Conservation (phyloP, 1,284 basidiomycete genomes). For the Leccinum variabile region DNA sequence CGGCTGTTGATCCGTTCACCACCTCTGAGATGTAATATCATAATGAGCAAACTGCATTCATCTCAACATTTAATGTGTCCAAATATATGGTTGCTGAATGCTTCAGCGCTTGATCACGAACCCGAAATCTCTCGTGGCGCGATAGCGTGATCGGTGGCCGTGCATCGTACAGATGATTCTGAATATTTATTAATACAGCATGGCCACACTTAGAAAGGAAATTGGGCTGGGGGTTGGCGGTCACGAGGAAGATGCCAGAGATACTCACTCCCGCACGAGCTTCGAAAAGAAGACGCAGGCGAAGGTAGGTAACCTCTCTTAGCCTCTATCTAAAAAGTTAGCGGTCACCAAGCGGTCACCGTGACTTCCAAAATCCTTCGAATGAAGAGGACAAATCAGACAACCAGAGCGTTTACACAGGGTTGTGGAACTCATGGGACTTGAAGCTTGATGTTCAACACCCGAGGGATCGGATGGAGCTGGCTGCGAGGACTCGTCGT, state of each 20-base stretch:
- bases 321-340: no score
- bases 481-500: conserved; percentile 25
- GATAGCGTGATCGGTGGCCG: no score
- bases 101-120: no score
- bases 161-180: no score
- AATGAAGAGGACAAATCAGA: neutral
- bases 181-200: no score
- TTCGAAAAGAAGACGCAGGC: neutral
- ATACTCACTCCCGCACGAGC: neutral
- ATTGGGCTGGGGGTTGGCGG: neutral
- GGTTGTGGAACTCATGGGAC: conserved; percentile 31
- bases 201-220: neutral
- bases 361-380: neutral
- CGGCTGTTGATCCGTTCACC: conserved; percentile 11
- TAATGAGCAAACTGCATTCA: neutral
- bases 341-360: no score
- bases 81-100: no score
- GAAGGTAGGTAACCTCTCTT: no score
- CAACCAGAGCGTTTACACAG: conserved; percentile 6
- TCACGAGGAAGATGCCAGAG: neutral
- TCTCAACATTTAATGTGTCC: neutral
- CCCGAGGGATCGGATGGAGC: conserved; percentile 34
- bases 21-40: neutral
- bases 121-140: no score
- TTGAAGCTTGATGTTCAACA: conserved; percentile 18